Percentiles rank a stretch among this genome's conserved stretches.
phyloP scores from a whole-genome alignment of 305 asterid species.

The Rubia tinctorum region DNA sequence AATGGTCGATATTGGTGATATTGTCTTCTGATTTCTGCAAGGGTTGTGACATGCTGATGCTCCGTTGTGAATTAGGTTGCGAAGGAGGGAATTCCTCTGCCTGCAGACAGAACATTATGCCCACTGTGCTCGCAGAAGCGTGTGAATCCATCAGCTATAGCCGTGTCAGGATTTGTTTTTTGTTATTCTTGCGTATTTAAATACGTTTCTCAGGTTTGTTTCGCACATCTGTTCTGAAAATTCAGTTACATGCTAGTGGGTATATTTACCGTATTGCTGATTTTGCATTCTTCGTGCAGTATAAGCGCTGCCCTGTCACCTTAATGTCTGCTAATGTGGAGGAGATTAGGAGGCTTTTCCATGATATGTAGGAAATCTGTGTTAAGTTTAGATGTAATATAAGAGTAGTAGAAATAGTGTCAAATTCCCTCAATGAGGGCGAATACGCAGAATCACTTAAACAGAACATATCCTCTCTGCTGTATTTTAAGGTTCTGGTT shows the following conservation, averaged over 20 bases:
- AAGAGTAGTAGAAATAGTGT: not conserved
- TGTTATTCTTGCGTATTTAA: conserved; percentile 95
- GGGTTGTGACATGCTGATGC: not conserved
- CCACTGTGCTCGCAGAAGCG: conserved; percentile 92
- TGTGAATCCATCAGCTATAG: conserved; percentile 79
- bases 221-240: not conserved
- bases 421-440: not conserved
- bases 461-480: not conserved
- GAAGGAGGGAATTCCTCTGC: conserved; percentile 87
- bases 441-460: not conserved
- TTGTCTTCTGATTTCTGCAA: not conserved
- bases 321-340: conserved; percentile 83
- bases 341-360: conserved; percentile 89
- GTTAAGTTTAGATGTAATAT: not conserved
- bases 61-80: conserved; percentile 60
- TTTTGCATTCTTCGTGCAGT: conserved; percentile 38
- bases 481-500: not conserved
- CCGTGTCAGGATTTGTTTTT: conserved; percentile 93
- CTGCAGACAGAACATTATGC: conserved; percentile 73
- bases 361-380: conserved; percentile 50
- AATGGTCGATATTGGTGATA: not conserved
- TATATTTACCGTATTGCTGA: not conserved
- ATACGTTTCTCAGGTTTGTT: conserved; percentile 82
- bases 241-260: not conserved
- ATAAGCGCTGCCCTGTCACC: conserved; percentile 93